Conservation (phyloP, 2,329 filamentous ascomycete species). For the Penicillium frequentans region DNA sequence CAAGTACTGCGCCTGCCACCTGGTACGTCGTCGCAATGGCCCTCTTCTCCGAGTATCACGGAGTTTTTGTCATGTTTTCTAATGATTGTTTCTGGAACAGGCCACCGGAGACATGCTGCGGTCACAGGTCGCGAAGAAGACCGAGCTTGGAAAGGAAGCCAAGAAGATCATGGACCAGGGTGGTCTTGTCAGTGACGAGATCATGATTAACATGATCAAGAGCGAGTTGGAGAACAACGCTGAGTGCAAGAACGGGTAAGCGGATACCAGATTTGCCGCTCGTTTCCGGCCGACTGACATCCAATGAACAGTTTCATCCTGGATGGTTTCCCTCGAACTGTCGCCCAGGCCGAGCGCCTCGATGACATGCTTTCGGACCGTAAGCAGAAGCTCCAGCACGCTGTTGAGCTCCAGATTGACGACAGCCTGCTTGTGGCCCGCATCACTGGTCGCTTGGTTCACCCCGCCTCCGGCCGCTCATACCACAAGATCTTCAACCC, state of each 20-base stretch:
- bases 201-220: conserved; percentile 99
- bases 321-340: conserved; percentile 96
- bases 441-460: conserved; percentile 93
- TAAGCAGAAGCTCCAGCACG: conserved; percentile 86
- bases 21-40: conserved; percentile 61
- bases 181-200: conserved; percentile 95
- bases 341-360: conserved; percentile 90
- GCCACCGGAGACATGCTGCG: conserved; percentile 99
- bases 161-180: conserved; percentile 99
- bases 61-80: conserved; percentile 8
- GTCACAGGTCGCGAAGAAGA: conserved; percentile 98
- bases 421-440: conserved; percentile 89
- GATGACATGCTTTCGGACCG: conserved; percentile 83
- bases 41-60: not conserved
- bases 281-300: conserved; percentile 6
- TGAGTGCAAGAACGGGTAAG: conserved; percentile 95
- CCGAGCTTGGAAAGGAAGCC: conserved; percentile 85
- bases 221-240: conserved; percentile 89
- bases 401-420: conserved; percentile 95
- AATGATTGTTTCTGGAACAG: conserved; percentile 48
- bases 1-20: conserved; percentile 93
- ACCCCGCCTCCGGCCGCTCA: conserved; percentile 91
- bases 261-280: not conserved
- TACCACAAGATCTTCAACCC: conserved; percentile 99
- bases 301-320: conserved; percentile 80